phyloP scores from a whole-genome alignment of 2,329 filamentous ascomycete genomes.

The Aspergillus fructus region DNA sequence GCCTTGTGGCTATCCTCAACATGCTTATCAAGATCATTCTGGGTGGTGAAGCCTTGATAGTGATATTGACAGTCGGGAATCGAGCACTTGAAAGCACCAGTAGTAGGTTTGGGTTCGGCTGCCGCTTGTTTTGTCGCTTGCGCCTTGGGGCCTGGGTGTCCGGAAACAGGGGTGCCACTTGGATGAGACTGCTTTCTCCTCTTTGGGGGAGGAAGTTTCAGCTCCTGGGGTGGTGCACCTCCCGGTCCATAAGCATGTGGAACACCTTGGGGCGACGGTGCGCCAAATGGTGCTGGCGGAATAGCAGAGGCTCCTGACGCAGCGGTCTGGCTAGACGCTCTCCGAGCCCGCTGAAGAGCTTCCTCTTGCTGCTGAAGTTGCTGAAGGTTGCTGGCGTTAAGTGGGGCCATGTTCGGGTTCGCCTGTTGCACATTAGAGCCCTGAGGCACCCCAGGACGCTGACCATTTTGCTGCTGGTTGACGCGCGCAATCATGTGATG shows the following conservation, averaged over 20 bases:
- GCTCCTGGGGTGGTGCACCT: slow-evolving; percentile 55
- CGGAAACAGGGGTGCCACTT: slow-evolving; percentile 27
- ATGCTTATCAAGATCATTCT: slow-evolving; percentile 56
- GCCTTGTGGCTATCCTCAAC: slow-evolving; percentile 53
- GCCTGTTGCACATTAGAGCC: slow-evolving; percentile 21
- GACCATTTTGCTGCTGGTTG: slow-evolving; percentile 30
- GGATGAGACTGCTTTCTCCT: slow-evolving; percentile 55
- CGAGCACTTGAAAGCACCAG: slow-evolving; percentile 54
- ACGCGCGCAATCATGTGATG: slow-evolving; percentile 36
- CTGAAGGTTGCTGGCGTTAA: slow-evolving; percentile 49
- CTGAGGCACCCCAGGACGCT: slow-evolving; percentile 25
- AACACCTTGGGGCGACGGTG: slow-evolving; percentile 56
- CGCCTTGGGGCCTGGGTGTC: slow-evolving; percentile 29
- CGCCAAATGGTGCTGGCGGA: slow-evolving; percentile 55
- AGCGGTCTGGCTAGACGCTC: slow-evolving; percentile 39
- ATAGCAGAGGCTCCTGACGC: slow-evolving; percentile 50
- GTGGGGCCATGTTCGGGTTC: slow-evolving; percentile 31
- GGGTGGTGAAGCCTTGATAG: slow-evolving; percentile 55
- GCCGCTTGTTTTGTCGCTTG: slow-evolving; percentile 33
- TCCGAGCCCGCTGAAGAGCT: slow-evolving; percentile 38
- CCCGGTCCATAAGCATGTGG: slow-evolving; percentile 56
- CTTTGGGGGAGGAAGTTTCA: slow-evolving; percentile 59
- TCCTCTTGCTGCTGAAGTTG: slow-evolving; percentile 49
- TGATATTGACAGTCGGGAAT: slow-evolving; percentile 54
- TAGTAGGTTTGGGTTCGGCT: slow-evolving; percentile 36